Evolutionary conservation across 179 eudicot species (phyloP).

Genomic region (Silene vulgaris): DNA sequence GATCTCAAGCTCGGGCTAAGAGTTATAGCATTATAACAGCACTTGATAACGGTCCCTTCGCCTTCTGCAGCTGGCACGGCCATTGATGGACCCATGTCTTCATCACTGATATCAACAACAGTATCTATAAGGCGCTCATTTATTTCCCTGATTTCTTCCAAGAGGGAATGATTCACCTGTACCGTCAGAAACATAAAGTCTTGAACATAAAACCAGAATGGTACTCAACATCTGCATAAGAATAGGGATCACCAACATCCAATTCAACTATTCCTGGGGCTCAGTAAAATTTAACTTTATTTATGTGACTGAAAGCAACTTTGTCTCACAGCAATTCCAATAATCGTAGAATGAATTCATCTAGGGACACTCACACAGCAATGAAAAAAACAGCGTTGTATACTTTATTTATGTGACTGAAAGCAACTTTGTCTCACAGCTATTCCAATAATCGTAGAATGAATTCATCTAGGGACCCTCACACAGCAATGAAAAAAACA

Average conservation of each 20-base stretch:
- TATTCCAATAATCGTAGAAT: background rate
- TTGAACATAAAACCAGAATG: background rate
- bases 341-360: background rate
- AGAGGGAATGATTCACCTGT: slow-evolving; percentile 56
- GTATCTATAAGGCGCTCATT: slow-evolving; percentile 81
- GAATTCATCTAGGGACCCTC: background rate
- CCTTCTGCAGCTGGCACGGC: slow-evolving; percentile 55
- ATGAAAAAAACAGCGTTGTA: background rate
- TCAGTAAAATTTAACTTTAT: background rate
- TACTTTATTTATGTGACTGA: background rate
- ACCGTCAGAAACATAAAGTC: slow-evolving; percentile 11
- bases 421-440: background rate
- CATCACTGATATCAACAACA: slow-evolving; percentile 68
- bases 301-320: slow-evolving; percentile 1
- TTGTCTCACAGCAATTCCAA: background rate
- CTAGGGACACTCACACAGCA: slow-evolving; percentile 1
- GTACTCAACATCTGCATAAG: background rate
- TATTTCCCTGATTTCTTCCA: slow-evolving; percentile 77
- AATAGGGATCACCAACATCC: background rate
- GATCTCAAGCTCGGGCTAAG: slow-evolving; percentile 73
- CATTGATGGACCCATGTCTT: slow-evolving; percentile 66
- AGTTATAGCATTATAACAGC: slow-evolving; percentile 75
- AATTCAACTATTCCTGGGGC: background rate
- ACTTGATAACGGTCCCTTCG: slow-evolving; percentile 75
- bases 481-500: no score